Evolutionary conservation across 1,139 yeast species (phyloP).

Genomic region (Dujonia santamariae): DNA sequence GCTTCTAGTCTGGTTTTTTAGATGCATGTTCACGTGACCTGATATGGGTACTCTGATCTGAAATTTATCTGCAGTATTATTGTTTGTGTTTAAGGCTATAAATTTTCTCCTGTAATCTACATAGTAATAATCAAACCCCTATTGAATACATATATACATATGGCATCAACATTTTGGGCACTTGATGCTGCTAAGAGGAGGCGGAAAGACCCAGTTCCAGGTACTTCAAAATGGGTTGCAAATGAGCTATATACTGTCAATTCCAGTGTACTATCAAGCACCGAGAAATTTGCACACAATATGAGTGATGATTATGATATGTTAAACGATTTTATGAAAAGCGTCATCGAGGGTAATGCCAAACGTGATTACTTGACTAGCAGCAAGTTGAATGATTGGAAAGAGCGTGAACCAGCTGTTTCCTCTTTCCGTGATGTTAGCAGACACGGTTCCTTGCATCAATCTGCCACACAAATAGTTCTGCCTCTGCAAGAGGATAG

Average conservation of each 20-base stretch:
- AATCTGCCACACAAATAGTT: no score
- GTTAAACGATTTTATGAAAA: conserved; percentile 21
- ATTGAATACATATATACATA: conserved; percentile 5
- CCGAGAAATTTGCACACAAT: conserved; percentile 18
- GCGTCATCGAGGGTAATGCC: conserved; percentile 12
- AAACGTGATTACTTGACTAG: conserved; percentile 3
- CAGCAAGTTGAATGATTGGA: no score
- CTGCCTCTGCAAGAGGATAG: no score
- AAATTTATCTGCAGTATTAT: conserved; percentile 2
- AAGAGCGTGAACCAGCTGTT: no score
- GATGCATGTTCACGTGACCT: no score
- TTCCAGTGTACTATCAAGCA: conserved; percentile 23
- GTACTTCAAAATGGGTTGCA: conserved; percentile 39
- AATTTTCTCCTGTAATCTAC: background rate
- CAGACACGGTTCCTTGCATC: no score
- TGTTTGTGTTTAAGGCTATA: background rate
- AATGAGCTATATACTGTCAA: conserved; percentile 29
- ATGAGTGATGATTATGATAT: conserved; percentile 19
- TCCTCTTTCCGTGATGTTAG: no score
- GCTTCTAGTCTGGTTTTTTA: no score
- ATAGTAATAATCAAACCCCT: background rate
- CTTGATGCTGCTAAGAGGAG: conserved; percentile 28
- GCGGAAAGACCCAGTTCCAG: conserved; percentile 30
- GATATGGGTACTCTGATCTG: no score
- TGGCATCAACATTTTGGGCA: conserved; percentile 34